Conservation (phyloP, 2,329 filamentous ascomycete species). For the Fusarium verrucosum region DNA sequence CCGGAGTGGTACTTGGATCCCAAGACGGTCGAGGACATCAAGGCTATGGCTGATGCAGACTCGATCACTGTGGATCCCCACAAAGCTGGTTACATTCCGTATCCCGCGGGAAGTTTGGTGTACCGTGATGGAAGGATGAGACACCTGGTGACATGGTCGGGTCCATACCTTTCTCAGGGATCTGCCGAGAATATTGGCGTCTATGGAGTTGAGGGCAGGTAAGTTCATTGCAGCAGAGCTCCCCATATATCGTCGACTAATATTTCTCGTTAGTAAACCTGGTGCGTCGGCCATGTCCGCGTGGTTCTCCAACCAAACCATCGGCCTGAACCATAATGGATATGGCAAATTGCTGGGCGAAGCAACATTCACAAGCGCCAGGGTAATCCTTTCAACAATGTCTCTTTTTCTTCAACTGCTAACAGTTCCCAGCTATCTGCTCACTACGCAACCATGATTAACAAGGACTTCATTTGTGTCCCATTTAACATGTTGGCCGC, state of each 20-base stretch:
- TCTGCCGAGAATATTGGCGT: conserved; percentile 53
- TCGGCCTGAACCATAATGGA: conserved; percentile 53
- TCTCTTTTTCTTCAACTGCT: rapidly evolving
- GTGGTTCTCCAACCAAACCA: conserved; percentile 56
- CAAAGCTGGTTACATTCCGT: conserved; percentile 58
- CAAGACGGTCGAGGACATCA: conserved; percentile 53
- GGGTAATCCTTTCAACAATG: conserved; percentile 37
- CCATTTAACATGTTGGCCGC: conserved; percentile 56
- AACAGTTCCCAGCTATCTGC: conserved; percentile 48
- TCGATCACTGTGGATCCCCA: conserved; percentile 60
- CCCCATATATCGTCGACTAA: rapidly evolving
- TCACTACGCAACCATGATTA: conserved; percentile 53
- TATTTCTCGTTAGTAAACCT: conserved; percentile 48
- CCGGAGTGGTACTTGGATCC: conserved; percentile 48
- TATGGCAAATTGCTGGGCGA: conserved; percentile 56
- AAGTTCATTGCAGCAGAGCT: background rate
- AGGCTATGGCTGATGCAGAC: conserved; percentile 52
- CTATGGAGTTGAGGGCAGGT: conserved; percentile 57
- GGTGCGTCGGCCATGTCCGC: conserved; percentile 57
- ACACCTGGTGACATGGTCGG: conserved; percentile 56
- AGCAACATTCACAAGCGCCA: conserved; percentile 55
- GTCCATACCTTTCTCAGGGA: conserved; percentile 52
- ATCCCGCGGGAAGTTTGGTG: conserved; percentile 56
- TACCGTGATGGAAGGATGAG: conserved; percentile 57
- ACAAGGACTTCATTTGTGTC: conserved; percentile 51